A percentile compares a stretch with the other conserved stretches of the same genome.
phyloP scores from a whole-genome alignment of 2,329 filamentous ascomycete species.

The Paecilomyces niveus region DNA sequence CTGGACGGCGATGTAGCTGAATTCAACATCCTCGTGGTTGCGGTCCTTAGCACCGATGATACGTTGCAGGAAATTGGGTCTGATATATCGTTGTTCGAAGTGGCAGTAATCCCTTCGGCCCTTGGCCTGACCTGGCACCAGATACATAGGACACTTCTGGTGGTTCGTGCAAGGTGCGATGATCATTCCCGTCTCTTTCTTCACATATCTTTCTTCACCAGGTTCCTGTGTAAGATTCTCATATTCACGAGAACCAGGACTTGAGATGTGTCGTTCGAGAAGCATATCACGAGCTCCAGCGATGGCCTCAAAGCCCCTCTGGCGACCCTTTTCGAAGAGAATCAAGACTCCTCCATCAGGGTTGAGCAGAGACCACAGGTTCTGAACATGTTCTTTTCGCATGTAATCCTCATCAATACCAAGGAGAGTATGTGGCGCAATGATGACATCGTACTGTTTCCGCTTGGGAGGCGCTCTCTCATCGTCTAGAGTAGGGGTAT shows the following conservation, averaged over 20 bases:
- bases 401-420: conserved; percentile 66
- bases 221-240: conserved; percentile 29
- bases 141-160: conserved; percentile 80
- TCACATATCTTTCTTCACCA: conserved; percentile 16
- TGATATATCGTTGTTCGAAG: conserved; percentile 81
- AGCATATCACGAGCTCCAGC: conserved; percentile 76
- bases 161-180: conserved; percentile 77
- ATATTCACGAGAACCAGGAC: conserved; percentile 46
- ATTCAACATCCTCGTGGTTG: conserved; percentile 87
- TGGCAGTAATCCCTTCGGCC: conserved; percentile 87
- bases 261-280: conserved; percentile 63
- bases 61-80: conserved; percentile 72
- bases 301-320: conserved; percentile 85
- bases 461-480: conserved; percentile 48
- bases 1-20: conserved; percentile 81
- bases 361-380: conserved; percentile 80
- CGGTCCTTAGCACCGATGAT: conserved; percentile 59
- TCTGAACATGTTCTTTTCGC: conserved; percentile 73
- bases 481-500: conserved; percentile 53
- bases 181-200: conserved; percentile 57
- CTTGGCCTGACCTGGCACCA: conserved; percentile 57
- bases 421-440: conserved; percentile 79
- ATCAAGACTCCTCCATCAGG: conserved; percentile 80
- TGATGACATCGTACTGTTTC: conserved; percentile 83
- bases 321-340: conserved; percentile 82